A percentile compares a stretch with the other conserved stretches of the same genome.
phyloP scores from a whole-genome alignment of 2,329 filamentous ascomycete species.

The Thielaviopsis punctulata region DNA sequence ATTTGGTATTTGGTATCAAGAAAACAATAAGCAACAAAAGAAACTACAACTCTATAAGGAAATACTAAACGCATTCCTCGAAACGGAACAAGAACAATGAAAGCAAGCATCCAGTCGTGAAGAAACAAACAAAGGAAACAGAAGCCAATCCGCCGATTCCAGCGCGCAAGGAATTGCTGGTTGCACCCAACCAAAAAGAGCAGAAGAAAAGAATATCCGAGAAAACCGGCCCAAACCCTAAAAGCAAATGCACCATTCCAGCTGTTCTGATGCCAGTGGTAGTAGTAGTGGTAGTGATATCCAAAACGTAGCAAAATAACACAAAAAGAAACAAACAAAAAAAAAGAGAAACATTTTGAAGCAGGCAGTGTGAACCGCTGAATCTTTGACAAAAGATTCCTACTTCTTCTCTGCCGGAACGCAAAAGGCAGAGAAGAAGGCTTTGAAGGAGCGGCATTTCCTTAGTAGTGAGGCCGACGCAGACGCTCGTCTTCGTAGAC shows the following conservation, averaged over 20 bases:
- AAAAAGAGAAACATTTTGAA: not conserved
- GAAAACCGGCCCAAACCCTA: too few species aligned
- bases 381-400: not conserved
- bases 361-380: not conserved
- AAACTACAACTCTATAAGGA: too few species aligned
- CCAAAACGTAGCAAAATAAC: not conserved
- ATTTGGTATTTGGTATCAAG: constrained; percentile 12
- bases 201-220: too few species aligned
- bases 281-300: not conserved
- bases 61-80: too few species aligned
- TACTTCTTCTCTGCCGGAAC: not conserved
- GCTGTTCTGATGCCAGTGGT: not conserved
- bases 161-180: too few species aligned
- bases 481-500: constrained; percentile 3
- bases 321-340: not conserved
- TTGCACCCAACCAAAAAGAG: too few species aligned
- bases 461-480: constrained; percentile 4
- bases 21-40: constrained; percentile 12
- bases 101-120: too few species aligned
- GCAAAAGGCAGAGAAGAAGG: not conserved
- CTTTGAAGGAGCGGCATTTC: not conserved
- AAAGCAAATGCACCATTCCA: not conserved
- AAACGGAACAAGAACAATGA: too few species aligned
- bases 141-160: too few species aligned
- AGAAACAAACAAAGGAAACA: too few species aligned